phyloP scores from a whole-genome alignment of 306 rosid genomes.

The Benincasa hispida region DNA sequence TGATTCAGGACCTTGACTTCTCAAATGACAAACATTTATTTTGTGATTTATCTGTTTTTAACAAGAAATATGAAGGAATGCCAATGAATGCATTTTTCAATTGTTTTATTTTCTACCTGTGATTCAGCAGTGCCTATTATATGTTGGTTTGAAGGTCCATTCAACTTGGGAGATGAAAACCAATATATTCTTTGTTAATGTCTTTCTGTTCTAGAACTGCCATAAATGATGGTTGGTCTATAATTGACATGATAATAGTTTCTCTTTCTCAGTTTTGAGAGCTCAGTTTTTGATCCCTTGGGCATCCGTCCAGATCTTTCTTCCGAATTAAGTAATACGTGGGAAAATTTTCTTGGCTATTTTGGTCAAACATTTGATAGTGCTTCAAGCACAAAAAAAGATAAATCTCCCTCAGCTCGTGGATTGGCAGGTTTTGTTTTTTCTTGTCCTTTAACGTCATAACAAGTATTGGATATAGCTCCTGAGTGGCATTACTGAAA shows the following conservation, averaged over 20 bases:
- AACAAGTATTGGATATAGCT: not conserved
- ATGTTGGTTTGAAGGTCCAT: not conserved
- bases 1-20: not conserved
- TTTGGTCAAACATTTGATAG: conserved; percentile 47
- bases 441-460: conserved; percentile 7
- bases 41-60: not conserved
- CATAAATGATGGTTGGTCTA: not conserved
- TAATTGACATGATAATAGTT: conserved; percentile 1
- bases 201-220: not conserved
- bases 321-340: conserved; percentile 36
- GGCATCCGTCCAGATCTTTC: conserved; percentile 47
- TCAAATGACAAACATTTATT: not conserved
- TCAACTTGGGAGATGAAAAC: no score
- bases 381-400: conserved; percentile 54
- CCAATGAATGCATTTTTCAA: not conserved
- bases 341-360: conserved; percentile 35
- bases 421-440: conserved; percentile 68
- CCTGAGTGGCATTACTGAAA: conserved; percentile 14
- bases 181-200: not conserved
- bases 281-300: conserved; percentile 65
- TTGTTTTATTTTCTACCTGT: conserved; percentile 4
- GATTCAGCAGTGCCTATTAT: not conserved
- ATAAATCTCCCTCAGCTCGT: conserved; percentile 51
- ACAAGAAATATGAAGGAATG: not conserved
- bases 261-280: conserved; percentile 36